Evolutionary conservation across 305 asterid species (phyloP).

Genomic region (Petunia hybrid): DNA sequence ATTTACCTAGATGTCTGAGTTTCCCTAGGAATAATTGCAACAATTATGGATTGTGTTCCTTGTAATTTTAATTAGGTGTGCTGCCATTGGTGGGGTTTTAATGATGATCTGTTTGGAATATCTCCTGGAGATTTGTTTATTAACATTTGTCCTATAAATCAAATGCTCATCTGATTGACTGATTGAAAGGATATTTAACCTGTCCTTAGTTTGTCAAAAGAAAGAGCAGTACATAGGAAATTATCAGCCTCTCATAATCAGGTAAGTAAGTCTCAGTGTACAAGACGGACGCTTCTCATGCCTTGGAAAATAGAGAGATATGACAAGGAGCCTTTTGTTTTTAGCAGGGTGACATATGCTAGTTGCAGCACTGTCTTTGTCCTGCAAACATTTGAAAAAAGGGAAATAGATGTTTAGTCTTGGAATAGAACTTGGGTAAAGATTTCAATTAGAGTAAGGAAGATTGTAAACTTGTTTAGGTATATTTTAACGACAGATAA

Average conservation of each 20-base stretch:
- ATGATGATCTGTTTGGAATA: background rate
- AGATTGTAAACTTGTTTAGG: no score
- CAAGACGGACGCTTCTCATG: background rate
- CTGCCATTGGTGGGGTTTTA: background rate
- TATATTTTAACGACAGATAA: no score
- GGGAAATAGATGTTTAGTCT: background rate
- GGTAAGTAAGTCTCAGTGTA: background rate
- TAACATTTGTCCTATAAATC: background rate
- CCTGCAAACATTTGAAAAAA: background rate
- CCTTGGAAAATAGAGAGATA: background rate
- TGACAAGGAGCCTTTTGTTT: background rate
- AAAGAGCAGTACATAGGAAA: slow-evolving; percentile 25
- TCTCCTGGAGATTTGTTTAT: background rate
- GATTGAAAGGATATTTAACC: background rate
- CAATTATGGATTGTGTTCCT: background rate
- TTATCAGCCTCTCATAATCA: slow-evolving; percentile 19
- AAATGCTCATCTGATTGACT: background rate
- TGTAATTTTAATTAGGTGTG: background rate
- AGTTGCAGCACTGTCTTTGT: background rate
- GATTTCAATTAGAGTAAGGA: no score
- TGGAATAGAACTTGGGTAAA: no score
- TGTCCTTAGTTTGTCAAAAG: background rate
- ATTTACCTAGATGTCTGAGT: background rate
- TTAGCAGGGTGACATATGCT: background rate
- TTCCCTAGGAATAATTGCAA: background rate